These are phyloP conservation scores for Cadophora gregata DNA, from an alignment of 2,329 filamentous ascomycete genomes.

Conservation along the genomic window DNA sequence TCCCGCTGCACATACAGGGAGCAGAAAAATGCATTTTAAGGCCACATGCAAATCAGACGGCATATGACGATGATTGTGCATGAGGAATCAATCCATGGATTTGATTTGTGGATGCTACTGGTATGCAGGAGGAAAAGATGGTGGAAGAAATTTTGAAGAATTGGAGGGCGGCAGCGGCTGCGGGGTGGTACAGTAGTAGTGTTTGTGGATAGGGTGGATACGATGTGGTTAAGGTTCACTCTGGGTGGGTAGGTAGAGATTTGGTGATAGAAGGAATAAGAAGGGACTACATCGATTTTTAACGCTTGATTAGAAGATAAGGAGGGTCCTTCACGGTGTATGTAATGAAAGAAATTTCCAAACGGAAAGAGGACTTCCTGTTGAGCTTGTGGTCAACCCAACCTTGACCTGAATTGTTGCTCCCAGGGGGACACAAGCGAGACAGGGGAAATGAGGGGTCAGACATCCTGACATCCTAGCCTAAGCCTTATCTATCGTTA, in stretches of 20 bases:
- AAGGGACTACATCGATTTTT: too few species aligned
- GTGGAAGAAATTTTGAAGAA: constrained; percentile 7
- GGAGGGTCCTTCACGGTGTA: neutral
- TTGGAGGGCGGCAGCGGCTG: neutral
- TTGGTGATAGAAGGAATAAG: too few species aligned
- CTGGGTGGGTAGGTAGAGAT: too few species aligned
- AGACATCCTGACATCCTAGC: too few species aligned
- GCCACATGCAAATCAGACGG: neutral
- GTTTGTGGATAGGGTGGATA: neutral
- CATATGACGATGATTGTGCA: constrained; percentile 10
- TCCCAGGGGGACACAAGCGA: constrained; percentile 7
- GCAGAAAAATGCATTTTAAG: neutral
- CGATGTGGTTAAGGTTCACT: neutral
- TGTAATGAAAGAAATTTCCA: neutral
- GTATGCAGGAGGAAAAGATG: constrained; percentile 16
- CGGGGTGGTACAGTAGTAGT: neutral
- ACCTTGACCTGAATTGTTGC: too few species aligned
- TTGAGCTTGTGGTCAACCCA: too few species aligned
- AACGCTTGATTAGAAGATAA: neutral
- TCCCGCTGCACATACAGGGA: neutral
- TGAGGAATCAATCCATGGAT: neutral
- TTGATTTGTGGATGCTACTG: neutral
- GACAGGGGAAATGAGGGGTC: constrained; percentile 4
- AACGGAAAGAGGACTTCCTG: neutral
- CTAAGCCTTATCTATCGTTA: constrained; percentile 20